phyloP scores from a whole-genome alignment of 306 rosid genomes.

The Inga laurina region DNA sequence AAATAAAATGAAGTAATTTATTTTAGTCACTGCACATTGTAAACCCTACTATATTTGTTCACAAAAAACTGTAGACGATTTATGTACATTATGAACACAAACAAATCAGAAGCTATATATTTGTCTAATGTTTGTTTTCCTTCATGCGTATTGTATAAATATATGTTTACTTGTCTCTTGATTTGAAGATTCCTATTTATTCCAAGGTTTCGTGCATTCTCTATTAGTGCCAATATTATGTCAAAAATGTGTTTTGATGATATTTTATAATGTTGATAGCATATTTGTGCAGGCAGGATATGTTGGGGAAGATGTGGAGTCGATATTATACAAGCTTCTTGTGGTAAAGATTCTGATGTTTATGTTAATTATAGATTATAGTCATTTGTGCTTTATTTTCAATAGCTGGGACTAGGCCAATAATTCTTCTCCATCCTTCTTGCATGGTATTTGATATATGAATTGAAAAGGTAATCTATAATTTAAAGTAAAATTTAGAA shows the following conservation, averaged over 20 bases:
- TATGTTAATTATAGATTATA: slow-evolving; percentile 2
- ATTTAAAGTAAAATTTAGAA: background rate
- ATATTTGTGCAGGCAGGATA: slow-evolving; percentile 86
- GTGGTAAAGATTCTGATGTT: slow-evolving; percentile 49
- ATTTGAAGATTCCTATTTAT: background rate
- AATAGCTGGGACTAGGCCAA: background rate
- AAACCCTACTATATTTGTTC: background rate
- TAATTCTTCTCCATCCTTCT: slow-evolving; percentile 19
- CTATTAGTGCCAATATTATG: slow-evolving; percentile 1
- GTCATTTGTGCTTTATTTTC: background rate
- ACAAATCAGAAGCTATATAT: slow-evolving; percentile 2
- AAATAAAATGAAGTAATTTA: background rate
- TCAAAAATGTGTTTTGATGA: slow-evolving; percentile 8
- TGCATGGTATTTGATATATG: background rate
- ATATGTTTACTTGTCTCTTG: slow-evolving; percentile 6
- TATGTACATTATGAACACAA: background rate
- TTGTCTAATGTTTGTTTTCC: background rate
- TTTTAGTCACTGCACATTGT: background rate
- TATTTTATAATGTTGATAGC: slow-evolving; percentile 20
- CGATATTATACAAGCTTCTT: slow-evolving; percentile 90
- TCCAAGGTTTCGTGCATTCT: background rate
- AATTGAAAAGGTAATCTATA: slow-evolving; percentile 14
- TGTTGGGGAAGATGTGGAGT: slow-evolving; percentile 99
- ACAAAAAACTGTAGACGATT: slow-evolving; percentile 4
- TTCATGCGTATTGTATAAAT: too few relatives aligned